Evolutionary conservation across 2,329 filamentous ascomycete genomes (phyloP).

Genomic region (Aspergillus fumigatus): DNA sequence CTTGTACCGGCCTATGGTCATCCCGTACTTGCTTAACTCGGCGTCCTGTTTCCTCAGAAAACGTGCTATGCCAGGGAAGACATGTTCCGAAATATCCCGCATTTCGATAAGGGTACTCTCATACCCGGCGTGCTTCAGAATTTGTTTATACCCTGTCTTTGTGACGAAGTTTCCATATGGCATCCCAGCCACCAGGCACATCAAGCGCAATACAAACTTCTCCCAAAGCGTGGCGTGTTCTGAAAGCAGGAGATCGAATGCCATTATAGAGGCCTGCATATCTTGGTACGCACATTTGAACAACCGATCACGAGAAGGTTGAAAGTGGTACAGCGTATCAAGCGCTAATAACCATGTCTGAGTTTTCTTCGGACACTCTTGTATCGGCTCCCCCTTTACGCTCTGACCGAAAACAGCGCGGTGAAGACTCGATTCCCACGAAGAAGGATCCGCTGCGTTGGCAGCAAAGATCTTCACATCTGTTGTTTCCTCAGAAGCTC

Average conservation of each 20-base stretch:
- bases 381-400: neutral
- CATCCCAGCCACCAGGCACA: constrained; percentile 47
- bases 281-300: constrained; percentile 39
- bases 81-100: neutral
- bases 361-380: neutral
- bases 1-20: neutral
- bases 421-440: constrained; percentile 36
- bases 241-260: constrained; percentile 50
- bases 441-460: constrained; percentile 46
- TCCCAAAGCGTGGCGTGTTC: constrained; percentile 22
- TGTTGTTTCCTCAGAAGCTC: neutral
- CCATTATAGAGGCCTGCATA: constrained; percentile 50
- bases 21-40: neutral
- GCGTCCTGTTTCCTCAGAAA: neutral
- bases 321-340: constrained; percentile 56
- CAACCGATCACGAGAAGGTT: constrained; percentile 47
- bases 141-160: neutral
- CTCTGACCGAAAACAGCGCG: constrained; percentile 3
- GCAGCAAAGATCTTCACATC: constrained; percentile 41
- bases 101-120: neutral
- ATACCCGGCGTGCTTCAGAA: neutral
- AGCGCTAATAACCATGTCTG: constrained; percentile 51
- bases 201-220: constrained; percentile 33
- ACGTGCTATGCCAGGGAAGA: neutral
- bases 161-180: constrained; percentile 31